Evolutionary conservation across 2,329 filamentous ascomycete species (phyloP).

Genomic region (Graphium sp.): DNA sequence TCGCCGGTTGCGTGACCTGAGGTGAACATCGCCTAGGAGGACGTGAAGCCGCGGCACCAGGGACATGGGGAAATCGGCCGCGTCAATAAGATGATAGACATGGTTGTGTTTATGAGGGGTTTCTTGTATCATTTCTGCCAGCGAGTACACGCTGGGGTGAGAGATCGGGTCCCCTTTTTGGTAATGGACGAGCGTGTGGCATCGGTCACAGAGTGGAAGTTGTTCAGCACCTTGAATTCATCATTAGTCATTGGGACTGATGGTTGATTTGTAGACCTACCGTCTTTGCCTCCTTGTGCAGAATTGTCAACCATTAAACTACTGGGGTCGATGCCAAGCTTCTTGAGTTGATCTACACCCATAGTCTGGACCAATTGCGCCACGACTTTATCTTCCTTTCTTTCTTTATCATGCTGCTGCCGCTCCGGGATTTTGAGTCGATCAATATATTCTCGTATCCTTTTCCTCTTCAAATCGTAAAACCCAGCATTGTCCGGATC

Average conservation of each 20-base stretch:
- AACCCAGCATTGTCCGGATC: conserved; percentile 35
- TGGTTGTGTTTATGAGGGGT: conserved; percentile 85
- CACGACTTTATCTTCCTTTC: conserved; percentile 27
- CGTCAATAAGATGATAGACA: conserved; percentile 88
- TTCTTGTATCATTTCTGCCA: conserved; percentile 71
- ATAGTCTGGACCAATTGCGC: conserved; percentile 24
- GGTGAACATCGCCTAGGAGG: conserved; percentile 51
- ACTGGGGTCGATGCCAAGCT: conserved; percentile 26
- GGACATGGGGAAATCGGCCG: conserved; percentile 93
- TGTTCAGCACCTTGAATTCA: background rate
- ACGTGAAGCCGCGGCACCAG: conserved; percentile 61
- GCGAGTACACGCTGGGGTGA: conserved; percentile 65
- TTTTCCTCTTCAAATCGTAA: conserved; percentile 33
- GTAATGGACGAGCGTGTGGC: conserved; percentile 68
- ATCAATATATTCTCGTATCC: conserved; percentile 29
- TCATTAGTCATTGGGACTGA: background rate
- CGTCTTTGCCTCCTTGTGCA: conserved; percentile 3
- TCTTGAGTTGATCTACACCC: conserved; percentile 21
- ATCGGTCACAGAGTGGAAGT: conserved; percentile 57
- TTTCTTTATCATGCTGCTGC: conserved; percentile 6
- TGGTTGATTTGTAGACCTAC: background rate
- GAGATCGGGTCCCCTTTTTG: conserved; percentile 50
- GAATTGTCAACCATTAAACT: conserved; percentile 4
- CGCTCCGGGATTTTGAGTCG: conserved; percentile 14
- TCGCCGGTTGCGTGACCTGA: conserved; percentile 68